phyloP scores from a whole-genome alignment of 306 rosid genomes.

The Boehmeria nivea region DNA sequence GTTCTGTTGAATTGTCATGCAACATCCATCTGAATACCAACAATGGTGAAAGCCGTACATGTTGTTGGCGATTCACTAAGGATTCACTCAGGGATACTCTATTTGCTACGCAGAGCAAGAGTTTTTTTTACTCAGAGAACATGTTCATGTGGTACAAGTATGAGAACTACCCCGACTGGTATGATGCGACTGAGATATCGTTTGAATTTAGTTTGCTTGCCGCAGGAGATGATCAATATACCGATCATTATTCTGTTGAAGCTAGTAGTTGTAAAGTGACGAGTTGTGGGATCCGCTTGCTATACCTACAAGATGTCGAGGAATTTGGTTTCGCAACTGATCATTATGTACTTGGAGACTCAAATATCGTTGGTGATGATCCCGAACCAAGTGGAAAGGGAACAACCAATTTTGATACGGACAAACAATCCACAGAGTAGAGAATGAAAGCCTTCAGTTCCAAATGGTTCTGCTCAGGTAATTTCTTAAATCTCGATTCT shows the following conservation, averaged over 20 bases:
- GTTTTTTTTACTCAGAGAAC: neutral
- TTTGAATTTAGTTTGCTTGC: neutral
- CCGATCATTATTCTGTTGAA: neutral
- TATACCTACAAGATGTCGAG: constrained; percentile 5
- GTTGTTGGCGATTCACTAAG: too few relatives aligned
- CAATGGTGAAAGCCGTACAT: neutral
- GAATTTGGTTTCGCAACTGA: neutral
- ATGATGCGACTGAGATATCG: neutral
- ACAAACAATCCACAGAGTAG: too few relatives aligned
- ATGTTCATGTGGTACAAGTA: neutral
- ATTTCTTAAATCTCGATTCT: too few relatives aligned
- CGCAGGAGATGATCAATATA: too few relatives aligned
- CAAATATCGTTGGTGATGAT: too few relatives aligned
- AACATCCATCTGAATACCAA: neutral
- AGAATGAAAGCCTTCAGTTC: too few relatives aligned
- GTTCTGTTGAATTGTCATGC: neutral
- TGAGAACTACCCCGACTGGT: neutral
- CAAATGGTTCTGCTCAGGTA: too few relatives aligned
- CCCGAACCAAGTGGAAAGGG: too few relatives aligned
- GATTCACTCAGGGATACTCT: too few relatives aligned
- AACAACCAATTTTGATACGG: too few relatives aligned
- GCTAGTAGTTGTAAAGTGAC: too few relatives aligned
- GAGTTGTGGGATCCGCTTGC: constrained; percentile 1
- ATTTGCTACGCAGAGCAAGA: neutral
- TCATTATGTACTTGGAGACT: too few relatives aligned